Evolutionary conservation across 2,329 filamentous ascomycete genomes (phyloP).

Genomic region (Coniella lustricola): DNA sequence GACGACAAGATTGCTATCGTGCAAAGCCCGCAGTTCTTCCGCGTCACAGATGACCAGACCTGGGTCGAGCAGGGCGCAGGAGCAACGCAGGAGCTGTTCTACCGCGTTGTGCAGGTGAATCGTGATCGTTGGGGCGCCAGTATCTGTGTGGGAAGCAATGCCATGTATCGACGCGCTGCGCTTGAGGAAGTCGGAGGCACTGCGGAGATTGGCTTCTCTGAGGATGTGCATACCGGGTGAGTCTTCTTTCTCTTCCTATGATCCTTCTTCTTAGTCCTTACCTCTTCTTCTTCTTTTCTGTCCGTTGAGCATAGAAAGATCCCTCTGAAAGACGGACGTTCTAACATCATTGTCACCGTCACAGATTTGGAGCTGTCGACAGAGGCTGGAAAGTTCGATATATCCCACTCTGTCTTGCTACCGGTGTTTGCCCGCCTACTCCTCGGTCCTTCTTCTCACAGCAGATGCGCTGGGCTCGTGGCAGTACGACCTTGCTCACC

Average conservation of each 20-base stretch:
- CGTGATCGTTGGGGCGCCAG: constrained; percentile 33
- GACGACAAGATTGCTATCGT: constrained; percentile 32
- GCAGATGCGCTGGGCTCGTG: constrained; percentile 37
- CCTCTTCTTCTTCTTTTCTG: not conserved
- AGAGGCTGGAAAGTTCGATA: constrained; percentile 36
- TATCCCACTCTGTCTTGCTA: constrained; percentile 33
- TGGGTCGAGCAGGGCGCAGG: constrained; percentile 38
- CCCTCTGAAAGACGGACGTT: too few species aligned
- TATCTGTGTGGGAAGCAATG: constrained; percentile 36
- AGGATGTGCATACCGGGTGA: constrained; percentile 37
- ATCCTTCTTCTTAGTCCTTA: not conserved
- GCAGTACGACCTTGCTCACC: constrained; percentile 33
- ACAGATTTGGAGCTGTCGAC: constrained; percentile 32
- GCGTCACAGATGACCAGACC: constrained; percentile 31
- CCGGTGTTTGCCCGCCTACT: constrained; percentile 35
- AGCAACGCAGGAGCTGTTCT: constrained; percentile 35
- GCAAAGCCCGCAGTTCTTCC: constrained; percentile 36
- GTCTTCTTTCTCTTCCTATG: not conserved
- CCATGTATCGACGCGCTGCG: constrained; percentile 32
- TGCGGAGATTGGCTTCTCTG: constrained; percentile 35
- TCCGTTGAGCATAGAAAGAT: too few species aligned
- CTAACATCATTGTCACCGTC: too few species aligned
- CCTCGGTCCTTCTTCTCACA: constrained; percentile 36
- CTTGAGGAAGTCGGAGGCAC: constrained; percentile 34
- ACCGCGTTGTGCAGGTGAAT: constrained; percentile 35